A percentile compares a stretch with the other conserved stretches of the same genome.
phyloP scores from a whole-genome alignment of 78 protist genomes.

The Monosiga brevicollis region DNA sequence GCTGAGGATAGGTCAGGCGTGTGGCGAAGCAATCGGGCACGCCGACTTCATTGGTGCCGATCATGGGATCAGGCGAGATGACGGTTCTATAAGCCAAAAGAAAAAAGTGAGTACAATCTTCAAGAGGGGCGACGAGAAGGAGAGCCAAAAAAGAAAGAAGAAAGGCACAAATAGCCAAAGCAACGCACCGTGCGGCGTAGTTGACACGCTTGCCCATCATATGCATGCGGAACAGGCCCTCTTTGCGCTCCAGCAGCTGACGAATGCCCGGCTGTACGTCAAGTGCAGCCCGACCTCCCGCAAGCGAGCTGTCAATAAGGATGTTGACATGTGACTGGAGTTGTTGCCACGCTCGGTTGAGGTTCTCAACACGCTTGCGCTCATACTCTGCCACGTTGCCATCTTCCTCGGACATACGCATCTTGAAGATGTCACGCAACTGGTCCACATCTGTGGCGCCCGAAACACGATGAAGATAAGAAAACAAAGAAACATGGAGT shows the following conservation, averaged over 20 bases:
- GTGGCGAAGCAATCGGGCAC: conserved; percentile 65
- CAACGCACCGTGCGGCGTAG: conserved; percentile 93
- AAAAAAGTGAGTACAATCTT: not conserved
- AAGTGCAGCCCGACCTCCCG: too few species aligned
- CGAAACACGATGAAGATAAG: too few species aligned
- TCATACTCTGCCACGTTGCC: not conserved
- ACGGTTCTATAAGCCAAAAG: too few species aligned
- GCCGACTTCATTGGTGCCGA: conserved; percentile 88
- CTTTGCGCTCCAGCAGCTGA: conserved; percentile 90
- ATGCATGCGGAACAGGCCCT: conserved; percentile 94
- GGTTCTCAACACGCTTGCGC: conserved; percentile 14
- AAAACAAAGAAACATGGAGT: too few species aligned
- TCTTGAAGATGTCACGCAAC: too few species aligned
- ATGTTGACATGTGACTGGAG: conserved; percentile 59
- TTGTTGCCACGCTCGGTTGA: conserved; percentile 14
- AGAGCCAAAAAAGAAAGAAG: too few species aligned
- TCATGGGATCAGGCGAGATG: conserved; percentile 92
- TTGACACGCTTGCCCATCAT: conserved; percentile 99
- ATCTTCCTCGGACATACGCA: too few species aligned
- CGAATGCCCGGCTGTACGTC: conserved; percentile 56
- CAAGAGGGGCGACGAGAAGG: too few species aligned
- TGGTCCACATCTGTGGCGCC: too few species aligned
- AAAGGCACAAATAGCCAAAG: conserved; percentile 10
- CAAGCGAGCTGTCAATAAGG: conserved; percentile 41
- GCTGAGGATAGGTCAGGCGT: conserved; percentile 55